Percentiles rank a stretch among this genome's conserved stretches.
These are phyloP conservation scores for Suaeda aralocaspica DNA, from an alignment of 148 eudicot genomes.

Conservation along the genomic window DNA sequence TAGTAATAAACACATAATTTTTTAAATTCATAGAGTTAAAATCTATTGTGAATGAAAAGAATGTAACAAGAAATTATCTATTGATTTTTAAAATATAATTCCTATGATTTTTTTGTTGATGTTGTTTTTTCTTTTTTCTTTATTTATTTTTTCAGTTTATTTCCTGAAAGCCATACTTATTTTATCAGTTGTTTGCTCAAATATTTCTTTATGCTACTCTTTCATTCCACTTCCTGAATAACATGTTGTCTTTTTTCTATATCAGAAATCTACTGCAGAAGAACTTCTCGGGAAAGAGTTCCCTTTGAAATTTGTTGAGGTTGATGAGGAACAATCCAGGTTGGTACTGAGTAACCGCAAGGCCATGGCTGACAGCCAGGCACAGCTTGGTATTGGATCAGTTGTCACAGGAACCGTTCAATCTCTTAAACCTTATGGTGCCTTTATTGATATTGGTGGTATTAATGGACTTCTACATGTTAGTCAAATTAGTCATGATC, in stretches of 20 bases:
- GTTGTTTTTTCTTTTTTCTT: no score
- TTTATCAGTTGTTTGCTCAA: background rate
- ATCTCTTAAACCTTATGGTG: slow-evolving; percentile 96
- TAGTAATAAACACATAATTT: background rate
- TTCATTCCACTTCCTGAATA: background rate
- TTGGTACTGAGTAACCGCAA: slow-evolving; percentile 89
- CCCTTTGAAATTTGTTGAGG: slow-evolving; percentile 89
- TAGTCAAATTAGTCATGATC: slow-evolving; percentile 95
- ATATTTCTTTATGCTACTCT: background rate
- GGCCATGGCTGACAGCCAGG: slow-evolving; percentile 94
- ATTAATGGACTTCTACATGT: slow-evolving; percentile 97
- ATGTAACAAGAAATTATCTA: background rate
- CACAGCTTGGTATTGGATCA: slow-evolving; percentile 93
- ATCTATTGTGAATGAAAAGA: background rate
- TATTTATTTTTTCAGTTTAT: no score
- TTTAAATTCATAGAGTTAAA: background rate
- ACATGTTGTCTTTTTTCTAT: background rate
- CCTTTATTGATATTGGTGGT: slow-evolving; percentile 97
- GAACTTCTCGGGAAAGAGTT: slow-evolving; percentile 80
- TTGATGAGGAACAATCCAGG: slow-evolving; percentile 85
- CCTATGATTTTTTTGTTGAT: background rate
- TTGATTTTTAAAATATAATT: background rate
- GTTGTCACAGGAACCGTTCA: slow-evolving; percentile 90
- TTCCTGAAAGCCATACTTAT: no score
- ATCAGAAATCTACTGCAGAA: slow-evolving; percentile 73